Conservation (phyloP, 2,329 filamentous ascomycete species). For the Colletotrichum echinochloae region DNA sequence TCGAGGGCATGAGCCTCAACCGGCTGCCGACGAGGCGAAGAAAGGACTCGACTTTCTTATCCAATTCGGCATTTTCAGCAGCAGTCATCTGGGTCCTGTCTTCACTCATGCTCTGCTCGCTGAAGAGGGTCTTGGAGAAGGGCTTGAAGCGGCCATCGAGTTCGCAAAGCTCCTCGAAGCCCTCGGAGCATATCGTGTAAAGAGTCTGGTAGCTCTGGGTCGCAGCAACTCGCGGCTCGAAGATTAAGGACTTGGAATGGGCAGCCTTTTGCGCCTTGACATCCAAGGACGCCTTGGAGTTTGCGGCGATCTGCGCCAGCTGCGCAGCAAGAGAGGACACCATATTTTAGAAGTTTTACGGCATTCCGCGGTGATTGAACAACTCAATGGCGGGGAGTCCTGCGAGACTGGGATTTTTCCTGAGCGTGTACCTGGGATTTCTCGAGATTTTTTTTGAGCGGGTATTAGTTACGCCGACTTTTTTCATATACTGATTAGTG, state of each 20-base stretch:
- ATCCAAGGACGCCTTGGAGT: conserved; percentile 90
- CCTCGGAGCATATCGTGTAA: conserved; percentile 87
- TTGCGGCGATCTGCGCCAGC: conserved; percentile 90
- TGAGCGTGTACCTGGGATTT: conserved; percentile 41
- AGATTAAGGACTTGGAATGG: conserved; percentile 95
- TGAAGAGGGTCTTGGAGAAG: conserved; percentile 87
- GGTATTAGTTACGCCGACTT: conserved; percentile 44
- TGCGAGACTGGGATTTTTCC: conserved; percentile 20
- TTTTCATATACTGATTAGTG: conserved; percentile 43
- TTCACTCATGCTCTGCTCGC: conserved; percentile 89
- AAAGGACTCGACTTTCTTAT: conserved; percentile 83
- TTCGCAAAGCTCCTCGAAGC: conserved; percentile 90
- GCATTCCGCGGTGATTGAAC: conserved; percentile 40
- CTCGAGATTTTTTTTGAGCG: conserved; percentile 45
- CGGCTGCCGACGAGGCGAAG: conserved; percentile 82
- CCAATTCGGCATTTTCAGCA: conserved; percentile 84
- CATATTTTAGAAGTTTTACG: conserved; percentile 63
- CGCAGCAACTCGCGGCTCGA: conserved; percentile 85
- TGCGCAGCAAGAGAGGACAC: conserved; percentile 90
- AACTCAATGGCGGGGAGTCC: conserved; percentile 38
- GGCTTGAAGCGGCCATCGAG: conserved; percentile 82
- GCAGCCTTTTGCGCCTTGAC: conserved; percentile 91
- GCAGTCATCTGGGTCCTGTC: conserved; percentile 88
- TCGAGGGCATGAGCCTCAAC: conserved; percentile 84
- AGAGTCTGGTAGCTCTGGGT: conserved; percentile 92